These are phyloP conservation scores for Paspalum vaginatum DNA, from an alignment of 176 grass and related monocot species.

Conservation along the genomic window DNA sequence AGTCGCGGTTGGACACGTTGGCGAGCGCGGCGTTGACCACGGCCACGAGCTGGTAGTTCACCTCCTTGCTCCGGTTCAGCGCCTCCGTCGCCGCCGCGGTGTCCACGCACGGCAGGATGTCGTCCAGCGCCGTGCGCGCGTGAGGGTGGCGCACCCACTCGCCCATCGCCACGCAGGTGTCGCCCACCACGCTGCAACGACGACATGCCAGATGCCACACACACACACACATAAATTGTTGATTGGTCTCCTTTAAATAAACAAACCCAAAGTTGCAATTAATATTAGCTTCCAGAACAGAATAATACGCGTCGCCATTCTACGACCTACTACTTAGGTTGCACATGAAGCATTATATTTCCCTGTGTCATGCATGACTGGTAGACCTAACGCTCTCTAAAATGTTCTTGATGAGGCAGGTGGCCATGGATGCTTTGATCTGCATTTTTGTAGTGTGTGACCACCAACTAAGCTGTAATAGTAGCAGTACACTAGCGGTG, in stretches of 20 bases:
- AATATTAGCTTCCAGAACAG: not conserved
- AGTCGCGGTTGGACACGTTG: slow-evolving; percentile 45
- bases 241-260: not conserved
- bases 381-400: not conserved
- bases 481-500: not conserved
- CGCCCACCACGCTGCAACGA: slow-evolving; percentile 50
- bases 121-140: slow-evolving; percentile 62
- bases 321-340: not conserved
- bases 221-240: not conserved
- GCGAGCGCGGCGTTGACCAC: slow-evolving; percentile 55
- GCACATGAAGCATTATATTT: not conserved
- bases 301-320: not conserved
- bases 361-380: not conserved
- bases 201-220: not conserved
- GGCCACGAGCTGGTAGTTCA: slow-evolving; percentile 53
- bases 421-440: not conserved
- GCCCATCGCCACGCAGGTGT: slow-evolving; percentile 64
- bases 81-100: slow-evolving; percentile 42
- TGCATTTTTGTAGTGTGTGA: not conserved
- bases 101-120: slow-evolving; percentile 71
- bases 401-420: not conserved
- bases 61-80: slow-evolving; percentile 60
- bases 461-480: slow-evolving; percentile 1
- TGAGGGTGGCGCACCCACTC: slow-evolving; percentile 65
- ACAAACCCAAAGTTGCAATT: not conserved